Percentiles rank a stretch among this genome's conserved stretches.
phyloP scores from a whole-genome alignment of 1,284 basidiomycete species.

The Paramarasmius palmivorus region DNA sequence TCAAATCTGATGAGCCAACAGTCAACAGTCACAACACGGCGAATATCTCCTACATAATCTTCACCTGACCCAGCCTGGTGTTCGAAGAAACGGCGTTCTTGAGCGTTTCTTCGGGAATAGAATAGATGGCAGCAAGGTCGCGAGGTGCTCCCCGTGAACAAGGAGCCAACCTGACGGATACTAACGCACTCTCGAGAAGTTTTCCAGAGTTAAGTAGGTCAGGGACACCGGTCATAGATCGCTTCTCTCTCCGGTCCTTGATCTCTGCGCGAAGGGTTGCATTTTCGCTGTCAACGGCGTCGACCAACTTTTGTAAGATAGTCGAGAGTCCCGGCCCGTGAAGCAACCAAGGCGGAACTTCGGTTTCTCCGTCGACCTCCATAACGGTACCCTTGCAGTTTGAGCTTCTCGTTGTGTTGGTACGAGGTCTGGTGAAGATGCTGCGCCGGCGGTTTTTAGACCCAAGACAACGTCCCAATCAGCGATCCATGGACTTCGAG shows the following conservation, averaged over 20 bases:
- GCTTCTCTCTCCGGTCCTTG: conserved; percentile 59
- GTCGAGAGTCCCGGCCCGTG: conserved; percentile 49
- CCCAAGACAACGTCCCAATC: conserved; percentile 74
- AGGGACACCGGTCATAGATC: conserved; percentile 43
- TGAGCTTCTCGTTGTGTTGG: conserved; percentile 53
- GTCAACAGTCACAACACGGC: conserved; percentile 4
- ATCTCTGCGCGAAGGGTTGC: conserved; percentile 51
- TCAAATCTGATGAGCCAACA: conserved; percentile 1
- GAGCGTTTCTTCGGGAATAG: conserved; percentile 51
- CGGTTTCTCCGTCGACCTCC: conserved; percentile 10
- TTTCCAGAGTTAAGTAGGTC: conserved; percentile 34
- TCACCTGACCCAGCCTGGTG: conserved; percentile 17
- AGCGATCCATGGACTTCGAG: conserved; percentile 70
- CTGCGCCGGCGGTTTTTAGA: conserved; percentile 28
- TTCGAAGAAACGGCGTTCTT: conserved; percentile 31
- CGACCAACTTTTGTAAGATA: conserved; percentile 45
- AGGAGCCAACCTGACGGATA: conserved; percentile 64
- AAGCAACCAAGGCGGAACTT: conserved; percentile 61
- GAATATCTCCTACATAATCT: conserved; percentile 28
- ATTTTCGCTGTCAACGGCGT: conserved; percentile 41
- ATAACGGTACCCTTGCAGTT: conserved; percentile 11
- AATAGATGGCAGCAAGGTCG: conserved; percentile 73
- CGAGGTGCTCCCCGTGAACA: conserved; percentile 70
- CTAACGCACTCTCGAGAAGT: conserved; percentile 59
- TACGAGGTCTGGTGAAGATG: conserved; percentile 33